These are phyloP conservation scores for Babesia ovis DNA, from an alignment of 169 alveolate species.

Conservation along the genomic window DNA sequence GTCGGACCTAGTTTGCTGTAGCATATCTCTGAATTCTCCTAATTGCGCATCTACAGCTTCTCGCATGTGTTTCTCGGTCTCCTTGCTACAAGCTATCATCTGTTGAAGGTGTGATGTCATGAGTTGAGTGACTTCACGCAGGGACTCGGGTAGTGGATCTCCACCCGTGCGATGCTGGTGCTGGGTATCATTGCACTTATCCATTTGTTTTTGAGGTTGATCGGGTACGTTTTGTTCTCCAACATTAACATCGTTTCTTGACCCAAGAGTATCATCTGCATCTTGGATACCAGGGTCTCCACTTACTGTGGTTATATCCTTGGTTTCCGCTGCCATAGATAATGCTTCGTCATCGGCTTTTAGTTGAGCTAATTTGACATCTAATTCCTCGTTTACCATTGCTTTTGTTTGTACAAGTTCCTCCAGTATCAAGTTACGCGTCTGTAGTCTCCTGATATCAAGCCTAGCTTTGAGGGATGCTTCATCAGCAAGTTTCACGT, in stretches of 20 bases:
- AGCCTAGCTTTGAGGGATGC: constrained; percentile 23
- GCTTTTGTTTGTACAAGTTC: constrained; percentile 37
- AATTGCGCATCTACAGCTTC: constrained; percentile 29
- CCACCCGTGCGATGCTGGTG: not conserved
- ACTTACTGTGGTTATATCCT: not conserved
- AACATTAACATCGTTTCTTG: not conserved
- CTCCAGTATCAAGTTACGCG: constrained; percentile 43
- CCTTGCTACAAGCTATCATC: constrained; percentile 28
- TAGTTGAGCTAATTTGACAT: constrained; percentile 3
- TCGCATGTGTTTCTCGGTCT: constrained; percentile 28
- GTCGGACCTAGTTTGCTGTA: constrained; percentile 27
- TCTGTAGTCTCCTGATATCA: constrained; percentile 33
- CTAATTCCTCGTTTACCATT: constrained; percentile 17
- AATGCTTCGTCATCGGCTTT: not conserved
- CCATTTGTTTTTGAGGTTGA: too few species aligned
- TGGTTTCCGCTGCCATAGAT: not conserved
- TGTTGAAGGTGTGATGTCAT: constrained; percentile 6
- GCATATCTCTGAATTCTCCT: constrained; percentile 45
- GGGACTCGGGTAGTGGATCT: not conserved
- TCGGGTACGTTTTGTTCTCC: not conserved
- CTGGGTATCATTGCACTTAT: too few species aligned
- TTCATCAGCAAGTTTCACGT: constrained; percentile 39
- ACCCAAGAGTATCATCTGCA: not conserved
- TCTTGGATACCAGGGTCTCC: not conserved
- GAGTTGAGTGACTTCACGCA: not conserved